Conservation (phyloP, 176 grass and related monocot genomes). For the Metroxylon sagu region DNA sequence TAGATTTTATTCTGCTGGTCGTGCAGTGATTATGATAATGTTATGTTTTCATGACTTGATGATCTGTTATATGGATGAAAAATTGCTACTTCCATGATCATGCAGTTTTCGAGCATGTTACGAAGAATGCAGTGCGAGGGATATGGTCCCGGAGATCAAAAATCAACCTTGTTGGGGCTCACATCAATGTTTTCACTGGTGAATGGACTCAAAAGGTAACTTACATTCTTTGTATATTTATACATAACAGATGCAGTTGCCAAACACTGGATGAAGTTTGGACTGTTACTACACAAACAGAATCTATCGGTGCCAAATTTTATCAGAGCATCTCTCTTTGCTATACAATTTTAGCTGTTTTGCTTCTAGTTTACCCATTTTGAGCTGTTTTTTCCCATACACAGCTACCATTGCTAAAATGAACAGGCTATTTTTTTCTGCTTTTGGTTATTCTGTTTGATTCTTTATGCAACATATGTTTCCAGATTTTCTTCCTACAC, state of each 20-base stretch:
- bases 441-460: too few species aligned
- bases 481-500: too few species aligned
- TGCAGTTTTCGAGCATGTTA: constrained; percentile 94
- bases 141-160: constrained; percentile 89
- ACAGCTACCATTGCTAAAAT: too few species aligned
- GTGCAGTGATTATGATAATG: neutral
- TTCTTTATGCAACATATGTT: too few species aligned
- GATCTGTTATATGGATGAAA: constrained; percentile 5
- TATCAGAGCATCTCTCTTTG: too few species aligned
- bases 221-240: neutral
- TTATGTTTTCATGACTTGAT: neutral
- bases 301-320: too few species aligned
- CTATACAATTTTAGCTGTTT: too few species aligned
- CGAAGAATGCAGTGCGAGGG: constrained; percentile 84
- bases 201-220: constrained; percentile 98
- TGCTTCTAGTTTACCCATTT: too few species aligned
- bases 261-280: too few species aligned
- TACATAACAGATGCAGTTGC: neutral
- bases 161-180: constrained; percentile 90
- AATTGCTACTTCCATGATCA: constrained; percentile 14
- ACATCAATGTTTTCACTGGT: constrained; percentile 96
- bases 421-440: too few species aligned
- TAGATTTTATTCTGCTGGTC: neutral
- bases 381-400: too few species aligned
- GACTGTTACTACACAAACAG: too few species aligned